A percentile compares a stretch with the other conserved stretches of the same genome.
phyloP scores from a whole-genome alignment of 306 rosid genomes.

The Gastrolobium villosum region DNA sequence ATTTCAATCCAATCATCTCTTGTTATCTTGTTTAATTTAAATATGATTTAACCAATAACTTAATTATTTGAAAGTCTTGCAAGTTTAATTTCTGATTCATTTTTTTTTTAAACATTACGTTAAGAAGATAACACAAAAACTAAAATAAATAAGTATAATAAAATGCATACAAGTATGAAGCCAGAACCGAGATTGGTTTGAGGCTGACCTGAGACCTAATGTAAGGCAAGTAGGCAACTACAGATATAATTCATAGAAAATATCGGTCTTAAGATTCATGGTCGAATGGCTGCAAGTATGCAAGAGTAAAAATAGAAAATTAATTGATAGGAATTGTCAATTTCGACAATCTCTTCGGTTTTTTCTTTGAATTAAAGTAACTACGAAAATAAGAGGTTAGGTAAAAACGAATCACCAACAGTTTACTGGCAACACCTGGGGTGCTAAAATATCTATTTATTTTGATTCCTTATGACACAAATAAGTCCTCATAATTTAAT shows the following conservation, averaged over 20 bases:
- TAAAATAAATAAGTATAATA: no score
- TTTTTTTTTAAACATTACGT: background rate
- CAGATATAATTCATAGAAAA: background rate
- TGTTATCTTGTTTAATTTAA: no score
- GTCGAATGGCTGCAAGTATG: background rate
- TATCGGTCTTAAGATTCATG: background rate
- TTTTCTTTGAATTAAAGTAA: conserved; percentile 38
- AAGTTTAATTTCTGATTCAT: no score
- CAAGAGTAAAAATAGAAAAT: background rate
- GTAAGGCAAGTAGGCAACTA: background rate
- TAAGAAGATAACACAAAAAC: background rate
- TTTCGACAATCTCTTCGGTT: conserved; percentile 32
- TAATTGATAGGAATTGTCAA: conserved; percentile 7
- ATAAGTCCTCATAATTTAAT: background rate
- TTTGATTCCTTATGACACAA: background rate
- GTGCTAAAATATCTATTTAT: background rate
- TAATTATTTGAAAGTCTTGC: no score
- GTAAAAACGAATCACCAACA: conserved; percentile 37
- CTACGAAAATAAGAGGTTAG: conserved; percentile 8
- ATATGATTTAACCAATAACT: no score
- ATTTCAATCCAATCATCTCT: no score
- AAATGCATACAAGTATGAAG: background rate
- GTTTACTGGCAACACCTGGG: conserved; percentile 16
- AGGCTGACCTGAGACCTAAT: conserved; percentile 50
- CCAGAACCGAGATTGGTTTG: conserved; percentile 34